Evolutionary conservation across 306 rosid genomes (phyloP).

Genomic region (Gastrolobium villosum): DNA sequence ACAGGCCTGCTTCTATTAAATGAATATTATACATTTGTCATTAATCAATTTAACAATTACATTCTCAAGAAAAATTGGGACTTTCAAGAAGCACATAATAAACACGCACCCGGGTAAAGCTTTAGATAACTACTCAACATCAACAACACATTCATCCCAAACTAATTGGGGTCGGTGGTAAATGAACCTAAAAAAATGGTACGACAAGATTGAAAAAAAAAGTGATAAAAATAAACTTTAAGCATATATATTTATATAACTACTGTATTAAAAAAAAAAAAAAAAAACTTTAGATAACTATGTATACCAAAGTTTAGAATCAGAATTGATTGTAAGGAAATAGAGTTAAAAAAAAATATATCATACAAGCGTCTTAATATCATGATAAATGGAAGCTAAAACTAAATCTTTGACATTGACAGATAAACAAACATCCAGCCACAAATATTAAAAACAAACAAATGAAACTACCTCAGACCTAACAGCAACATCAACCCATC

Average conservation of each 20-base stretch:
- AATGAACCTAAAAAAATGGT: no score
- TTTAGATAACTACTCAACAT: neutral
- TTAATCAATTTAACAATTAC: neutral
- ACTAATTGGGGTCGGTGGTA: no score
- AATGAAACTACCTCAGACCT: constrained; percentile 76
- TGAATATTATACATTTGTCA: neutral
- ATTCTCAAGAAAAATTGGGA: neutral
- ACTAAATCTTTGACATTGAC: constrained; percentile 12
- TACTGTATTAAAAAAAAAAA: no score
- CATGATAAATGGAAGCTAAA: neutral
- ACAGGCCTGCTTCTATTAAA: constrained; percentile 1
- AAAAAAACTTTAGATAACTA: neutral
- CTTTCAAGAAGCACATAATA: neutral
- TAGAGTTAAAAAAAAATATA: neutral
- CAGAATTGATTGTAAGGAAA: constrained; percentile 22
- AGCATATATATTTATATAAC: no score
- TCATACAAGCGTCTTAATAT: constrained; percentile 22
- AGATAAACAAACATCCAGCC: constrained; percentile 16
- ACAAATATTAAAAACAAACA: constrained; percentile 31
- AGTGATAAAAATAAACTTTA: no score
- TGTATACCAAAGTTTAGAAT: constrained; percentile 2
- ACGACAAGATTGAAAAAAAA: no score
- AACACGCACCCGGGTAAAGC: neutral
- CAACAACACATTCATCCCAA: no score
- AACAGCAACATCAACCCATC: constrained; percentile 79